Evolutionary conservation across 371 early-diverging fungal genomes (phyloP).

Genomic region (Mucor piriformis): DNA sequence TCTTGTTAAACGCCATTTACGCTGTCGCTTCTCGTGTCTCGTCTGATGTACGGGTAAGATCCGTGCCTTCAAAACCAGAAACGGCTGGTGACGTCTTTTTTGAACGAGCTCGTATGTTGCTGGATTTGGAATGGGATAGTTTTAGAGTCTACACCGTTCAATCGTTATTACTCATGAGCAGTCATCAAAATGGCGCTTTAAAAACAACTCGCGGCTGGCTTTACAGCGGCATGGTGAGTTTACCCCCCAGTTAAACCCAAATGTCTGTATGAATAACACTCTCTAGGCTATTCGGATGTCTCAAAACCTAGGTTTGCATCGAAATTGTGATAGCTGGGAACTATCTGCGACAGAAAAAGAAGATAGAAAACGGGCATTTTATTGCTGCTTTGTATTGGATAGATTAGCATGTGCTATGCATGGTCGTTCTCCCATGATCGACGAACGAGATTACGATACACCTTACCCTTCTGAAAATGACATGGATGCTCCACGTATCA

Average conservation of each 20-base stretch:
- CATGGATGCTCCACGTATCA: constrained; percentile 40
- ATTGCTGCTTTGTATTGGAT: constrained; percentile 66
- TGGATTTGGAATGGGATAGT: constrained; percentile 48
- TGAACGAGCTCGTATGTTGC: constrained; percentile 44
- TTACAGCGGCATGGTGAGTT: constrained; percentile 51
- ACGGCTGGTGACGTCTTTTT: constrained; percentile 54
- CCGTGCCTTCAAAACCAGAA: constrained; percentile 35
- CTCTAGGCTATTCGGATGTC: constrained; percentile 69
- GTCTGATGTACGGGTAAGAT: constrained; percentile 41
- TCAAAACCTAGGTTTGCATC: constrained; percentile 63
- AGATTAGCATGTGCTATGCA: constrained; percentile 56
- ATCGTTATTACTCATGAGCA: constrained; percentile 45
- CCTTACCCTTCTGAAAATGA: constrained; percentile 48
- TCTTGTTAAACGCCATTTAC: constrained; percentile 56
- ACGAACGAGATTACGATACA: constrained; percentile 54
- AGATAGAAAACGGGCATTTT: constrained; percentile 61
- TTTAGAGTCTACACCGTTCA: constrained; percentile 48
- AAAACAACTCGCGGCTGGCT: constrained; percentile 52
- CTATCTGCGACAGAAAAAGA: constrained; percentile 54
- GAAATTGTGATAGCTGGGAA: constrained; percentile 58
- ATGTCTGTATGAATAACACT: no score
- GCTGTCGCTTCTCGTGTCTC: constrained; percentile 52
- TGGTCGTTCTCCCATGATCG: constrained; percentile 52
- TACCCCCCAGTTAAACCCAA: no score
- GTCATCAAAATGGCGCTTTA: constrained; percentile 52